Evolutionary conservation across 768 basidiomycete genomes (phyloP), one percentile per base, ranked within the genome.

Genomic region (Chalciporus piperatus): DNA sequence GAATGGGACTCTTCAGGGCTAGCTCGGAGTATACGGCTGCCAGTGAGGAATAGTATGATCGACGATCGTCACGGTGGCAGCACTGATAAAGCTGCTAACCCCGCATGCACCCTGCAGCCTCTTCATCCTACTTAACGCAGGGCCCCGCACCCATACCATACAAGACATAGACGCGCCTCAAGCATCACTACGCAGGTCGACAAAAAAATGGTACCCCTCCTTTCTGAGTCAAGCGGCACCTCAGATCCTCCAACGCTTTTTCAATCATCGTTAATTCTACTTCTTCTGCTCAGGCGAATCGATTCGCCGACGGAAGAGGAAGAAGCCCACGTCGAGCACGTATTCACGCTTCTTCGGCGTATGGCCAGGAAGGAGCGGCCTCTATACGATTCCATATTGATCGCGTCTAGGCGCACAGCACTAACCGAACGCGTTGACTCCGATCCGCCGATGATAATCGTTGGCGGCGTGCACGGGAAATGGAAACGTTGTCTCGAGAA

Each of bases 251-350:
- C 56, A 5, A 22, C 11, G 20, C 40, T 58, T 25, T 65, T 50
- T 67, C 67, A 9, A 42, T 64, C 22, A 20, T 55, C 19, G 13
- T 25, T n/a, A 55, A 3, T 64, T 55, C 37, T 19, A 27, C 22
- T 50, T 53, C 19, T 63, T 63, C 38, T 67, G 63, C 20, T 61
- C 59, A 1, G 49, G 37, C 25, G 54, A 57, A 1, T 53, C 55
- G 42, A 48, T 8, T 22, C 17, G 8, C 52, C 50, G 6, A 55
- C 40, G 10, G 39, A 51, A 23, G 47, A 6, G 2, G 59, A 59
- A 35, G 22, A 56, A 30, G 35, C 40, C 3, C 60, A 69, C 14
- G 37, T 62, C 41, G 44, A 44, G 40, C 47, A 51, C 12, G 42
- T 64, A 17, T 52, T 65, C 16, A 38, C 47, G 38, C 22, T 17